A percentile compares a stretch with the other conserved stretches of the same genome.
Conservation (phyloP, 164 flowering plant species). For the Tetracentron sinense region DNA sequence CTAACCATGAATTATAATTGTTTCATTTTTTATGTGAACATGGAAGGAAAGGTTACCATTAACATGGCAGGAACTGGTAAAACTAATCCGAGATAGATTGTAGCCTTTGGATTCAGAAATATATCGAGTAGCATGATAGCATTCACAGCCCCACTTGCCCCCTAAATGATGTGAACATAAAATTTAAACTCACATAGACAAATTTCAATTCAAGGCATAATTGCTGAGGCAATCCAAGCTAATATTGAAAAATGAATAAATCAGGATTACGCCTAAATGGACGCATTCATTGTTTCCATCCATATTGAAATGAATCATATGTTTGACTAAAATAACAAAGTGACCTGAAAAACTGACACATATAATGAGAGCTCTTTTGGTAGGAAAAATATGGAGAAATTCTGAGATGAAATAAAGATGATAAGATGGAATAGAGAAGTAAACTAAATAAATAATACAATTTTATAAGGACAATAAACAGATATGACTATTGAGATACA, state of each 20-base stretch:
- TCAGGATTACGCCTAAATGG: too few species aligned
- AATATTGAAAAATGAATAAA: not conserved
- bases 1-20: not conserved
- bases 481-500: too few species aligned
- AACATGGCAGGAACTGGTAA: constrained; percentile 86
- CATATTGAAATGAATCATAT: too few species aligned
- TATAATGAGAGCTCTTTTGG: not conserved
- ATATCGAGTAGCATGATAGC: constrained; percentile 83
- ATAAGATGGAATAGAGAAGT: not conserved
- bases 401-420: not conserved
- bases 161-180: constrained; percentile 39
- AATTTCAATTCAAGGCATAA: too few species aligned
- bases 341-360: too few species aligned
- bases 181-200: not conserved
- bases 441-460: too few species aligned
- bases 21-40: not conserved
- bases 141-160: constrained; percentile 95
- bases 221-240: not conserved
- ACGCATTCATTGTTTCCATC: too few species aligned
- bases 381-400: too few species aligned
- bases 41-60: constrained; percentile 41
- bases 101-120: constrained; percentile 70
- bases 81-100: constrained; percentile 49
- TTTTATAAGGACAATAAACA: not conserved
- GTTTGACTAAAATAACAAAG: too few species aligned